Evolutionary conservation across 768 basidiomycete species (phyloP), one percentile per base, ranked within the genome.

Genomic region (Xerocomus brunneocitrinus): DNA sequence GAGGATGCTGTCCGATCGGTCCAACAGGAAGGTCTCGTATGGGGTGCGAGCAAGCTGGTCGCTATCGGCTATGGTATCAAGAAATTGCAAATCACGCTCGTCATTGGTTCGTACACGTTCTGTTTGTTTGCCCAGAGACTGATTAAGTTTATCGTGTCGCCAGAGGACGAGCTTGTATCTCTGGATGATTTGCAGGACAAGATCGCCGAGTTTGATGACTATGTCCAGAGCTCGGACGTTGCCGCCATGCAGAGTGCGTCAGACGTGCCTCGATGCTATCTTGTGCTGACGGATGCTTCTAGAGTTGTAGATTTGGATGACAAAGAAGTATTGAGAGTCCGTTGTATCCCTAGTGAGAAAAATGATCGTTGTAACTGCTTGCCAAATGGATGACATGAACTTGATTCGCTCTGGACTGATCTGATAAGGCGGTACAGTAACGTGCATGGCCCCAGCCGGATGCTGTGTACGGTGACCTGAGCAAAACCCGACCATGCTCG

Each of bases 121-220:
- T 32, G 31, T 24, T 25, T 52, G 32, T 30, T 1, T 36, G 1
- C 2, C 27, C 12, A 31, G 32, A 40, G 32, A 31, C 34, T 42
- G 43, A 36, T 19, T 19, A 19, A 19, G 19, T 19, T 19, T 19
- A 19, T 54, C 12, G 47, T 44, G 39, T 19, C 31, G 44, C 42
- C 68, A 92, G 95, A 95, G 91, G 95, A 98, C 58, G 95, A 95
- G 64, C 87, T 89, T 59, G 85, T 98, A 48, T 95, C 93, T 3
- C 78, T 87, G 57, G 92, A 95, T 58, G 93, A 97, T 22, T 80
- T 98, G 58, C 92, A 98, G 73, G 95, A 98, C 71, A 81, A 89
- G 77, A 77, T 97, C 56, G 76, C 75, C 5, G 92, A 89, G 62
- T 84, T 90, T 55, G 90, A 91, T 12, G 91, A 93, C 64, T 88